A percentile compares a stretch with the other conserved stretches of the same genome.
phyloP scores from a whole-genome alignment of 2,329 filamentous ascomycete species.

The Aureobasidium namibiae region DNA sequence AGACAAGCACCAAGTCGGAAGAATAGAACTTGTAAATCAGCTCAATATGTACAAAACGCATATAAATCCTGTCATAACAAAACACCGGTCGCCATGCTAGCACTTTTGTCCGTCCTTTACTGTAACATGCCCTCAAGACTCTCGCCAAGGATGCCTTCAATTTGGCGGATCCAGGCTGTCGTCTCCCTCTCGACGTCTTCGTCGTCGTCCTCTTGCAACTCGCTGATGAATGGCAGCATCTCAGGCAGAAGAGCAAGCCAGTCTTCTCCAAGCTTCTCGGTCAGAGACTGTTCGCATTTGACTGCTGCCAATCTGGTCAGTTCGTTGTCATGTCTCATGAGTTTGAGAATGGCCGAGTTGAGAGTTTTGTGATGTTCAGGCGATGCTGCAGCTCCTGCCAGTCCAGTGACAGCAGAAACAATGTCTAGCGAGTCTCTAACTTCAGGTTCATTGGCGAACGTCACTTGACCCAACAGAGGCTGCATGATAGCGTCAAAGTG shows the following conservation, averaged over 20 bases:
- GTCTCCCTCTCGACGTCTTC: conserved; percentile 87
- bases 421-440: conserved; percentile 38
- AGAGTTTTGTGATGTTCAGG: conserved; percentile 86
- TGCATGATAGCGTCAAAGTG: conserved; percentile 70
- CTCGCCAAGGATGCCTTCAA: conserved; percentile 84
- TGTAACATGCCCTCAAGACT: conserved; percentile 79
- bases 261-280: conserved; percentile 66
- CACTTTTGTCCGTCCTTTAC: conserved; percentile 8
- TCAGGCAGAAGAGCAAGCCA: conserved; percentile 87
- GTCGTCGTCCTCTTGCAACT: conserved; percentile 93
- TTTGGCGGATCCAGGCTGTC: conserved; percentile 78
- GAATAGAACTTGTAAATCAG: background rate
- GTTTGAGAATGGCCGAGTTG: conserved; percentile 68
- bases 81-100: conserved; percentile 2
- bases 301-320: conserved; percentile 73
- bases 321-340: conserved; percentile 64
- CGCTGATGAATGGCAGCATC: conserved; percentile 93
- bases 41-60: background rate
- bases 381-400: conserved; percentile 73
- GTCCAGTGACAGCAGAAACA: conserved; percentile 67
- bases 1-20: background rate
- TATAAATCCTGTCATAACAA: background rate
- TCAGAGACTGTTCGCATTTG: conserved; percentile 66
- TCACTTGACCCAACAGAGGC: conserved; percentile 58
- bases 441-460: conserved; percentile 24